A percentile compares a stretch with the other conserved stretches of the same genome.
Evolutionary conservation across 352 stramenopile species (phyloP).

Genomic region (Synura sp.): DNA sequence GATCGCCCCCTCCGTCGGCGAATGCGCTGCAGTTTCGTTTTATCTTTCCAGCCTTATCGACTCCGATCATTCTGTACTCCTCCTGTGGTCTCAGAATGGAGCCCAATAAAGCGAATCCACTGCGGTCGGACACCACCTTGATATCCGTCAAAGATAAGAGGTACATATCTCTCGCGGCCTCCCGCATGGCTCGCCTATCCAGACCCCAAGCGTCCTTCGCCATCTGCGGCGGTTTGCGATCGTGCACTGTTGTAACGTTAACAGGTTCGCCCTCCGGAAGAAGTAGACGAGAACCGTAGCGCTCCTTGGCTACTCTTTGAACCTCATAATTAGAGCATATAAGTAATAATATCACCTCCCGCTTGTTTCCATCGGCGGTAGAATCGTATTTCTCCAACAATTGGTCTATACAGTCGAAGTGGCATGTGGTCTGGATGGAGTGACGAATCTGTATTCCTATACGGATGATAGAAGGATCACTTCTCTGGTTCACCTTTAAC

Average conservation of each 20-base stretch:
- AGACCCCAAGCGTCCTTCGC: not conserved
- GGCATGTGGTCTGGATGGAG: not conserved
- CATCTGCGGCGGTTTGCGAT: too few relatives aligned
- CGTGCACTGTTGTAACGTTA: too few relatives aligned
- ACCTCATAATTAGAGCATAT: not conserved
- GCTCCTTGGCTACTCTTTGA: not conserved
- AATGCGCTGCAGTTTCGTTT: too few relatives aligned
- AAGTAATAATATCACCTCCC: not conserved
- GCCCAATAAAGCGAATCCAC: not conserved
- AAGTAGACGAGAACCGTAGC: not conserved
- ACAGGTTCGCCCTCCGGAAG: not conserved
- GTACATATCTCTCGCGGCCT: not conserved
- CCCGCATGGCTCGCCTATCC: not conserved
- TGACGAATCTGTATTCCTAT: not conserved
- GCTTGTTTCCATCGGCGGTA: not conserved
- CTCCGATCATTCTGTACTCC: too few relatives aligned
- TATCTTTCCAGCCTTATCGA: too few relatives aligned
- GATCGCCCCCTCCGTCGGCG: too few relatives aligned
- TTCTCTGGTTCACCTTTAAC: not conserved
- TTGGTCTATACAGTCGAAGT: not conserved
- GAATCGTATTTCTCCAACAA: not conserved
- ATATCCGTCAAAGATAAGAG: not conserved
- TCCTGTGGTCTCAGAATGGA: not conserved
- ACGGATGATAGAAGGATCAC: not conserved
- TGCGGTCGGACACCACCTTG: not conserved